Evolutionary conservation across 768 basidiomycete species (phyloP).

Genomic region (Mycena venus): DNA sequence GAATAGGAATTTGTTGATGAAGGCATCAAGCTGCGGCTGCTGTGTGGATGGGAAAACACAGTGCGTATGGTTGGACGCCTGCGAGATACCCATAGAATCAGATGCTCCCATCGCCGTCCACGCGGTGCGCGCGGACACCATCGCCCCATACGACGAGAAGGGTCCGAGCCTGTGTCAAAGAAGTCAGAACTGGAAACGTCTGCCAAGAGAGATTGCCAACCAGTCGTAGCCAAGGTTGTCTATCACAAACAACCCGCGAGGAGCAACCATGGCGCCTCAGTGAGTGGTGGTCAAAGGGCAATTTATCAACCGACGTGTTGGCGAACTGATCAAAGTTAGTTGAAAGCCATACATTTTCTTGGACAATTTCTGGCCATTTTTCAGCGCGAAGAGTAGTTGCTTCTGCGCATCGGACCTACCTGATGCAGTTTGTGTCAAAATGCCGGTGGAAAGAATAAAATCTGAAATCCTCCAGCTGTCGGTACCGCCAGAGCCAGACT

Average conservation of each 20-base stretch:
- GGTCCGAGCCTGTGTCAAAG: slow-evolving; percentile 56
- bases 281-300: slow-evolving; percentile 74
- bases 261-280: slow-evolving; percentile 69
- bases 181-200: not conserved
- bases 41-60: slow-evolving; percentile 66
- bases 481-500: slow-evolving; percentile 71
- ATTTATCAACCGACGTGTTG: slow-evolving; percentile 53
- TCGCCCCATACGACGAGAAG: slow-evolving; percentile 62
- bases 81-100: slow-evolving; percentile 66
- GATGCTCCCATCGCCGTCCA: slow-evolving; percentile 64
- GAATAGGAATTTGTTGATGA: slow-evolving; percentile 69
- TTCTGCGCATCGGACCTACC: not conserved
- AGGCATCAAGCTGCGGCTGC: slow-evolving; percentile 61
- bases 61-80: slow-evolving; percentile 67
- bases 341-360: slow-evolving; percentile 76
- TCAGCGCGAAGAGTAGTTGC: slow-evolving; percentile 39
- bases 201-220: not conserved
- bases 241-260: slow-evolving; percentile 64
- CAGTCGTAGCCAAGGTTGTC: slow-evolving; percentile 70
- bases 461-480: slow-evolving; percentile 73
- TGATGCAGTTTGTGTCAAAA: slow-evolving; percentile 21
- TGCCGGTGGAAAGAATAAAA: slow-evolving; percentile 49
- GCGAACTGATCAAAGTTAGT: slow-evolving; percentile 61
- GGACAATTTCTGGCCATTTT: slow-evolving; percentile 68
- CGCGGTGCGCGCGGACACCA: slow-evolving; percentile 63